A percentile compares a stretch with the other conserved stretches of the same genome.
These are phyloP conservation scores for Talaromyces thailandensis DNA, from an alignment of 495 filamentous ascomycete species.

Conservation along the genomic window DNA sequence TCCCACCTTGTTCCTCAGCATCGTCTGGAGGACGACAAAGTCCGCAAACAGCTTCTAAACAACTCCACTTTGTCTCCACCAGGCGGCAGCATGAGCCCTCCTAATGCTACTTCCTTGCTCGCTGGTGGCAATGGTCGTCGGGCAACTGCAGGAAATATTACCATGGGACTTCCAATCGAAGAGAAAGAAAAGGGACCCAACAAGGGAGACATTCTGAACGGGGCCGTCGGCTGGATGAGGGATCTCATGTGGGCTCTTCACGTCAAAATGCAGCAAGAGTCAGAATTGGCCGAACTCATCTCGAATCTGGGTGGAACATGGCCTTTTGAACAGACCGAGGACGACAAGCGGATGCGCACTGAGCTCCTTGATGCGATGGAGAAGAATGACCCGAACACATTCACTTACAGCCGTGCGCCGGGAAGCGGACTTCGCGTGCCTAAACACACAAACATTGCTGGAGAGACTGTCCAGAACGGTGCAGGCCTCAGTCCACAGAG, in stretches of 20 bases:
- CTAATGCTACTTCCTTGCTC: slow-evolving; percentile 73
- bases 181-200: slow-evolving; percentile 99
- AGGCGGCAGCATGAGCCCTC: slow-evolving; percentile 49
- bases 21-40: slow-evolving; percentile 92
- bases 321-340: slow-evolving; percentile 80
- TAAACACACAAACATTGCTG: slow-evolving; percentile 84
- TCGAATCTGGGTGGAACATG: slow-evolving; percentile 59
- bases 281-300: slow-evolving; percentile 69
- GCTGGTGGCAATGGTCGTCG: slow-evolving; percentile 77
- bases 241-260: slow-evolving; percentile 96
- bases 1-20: slow-evolving; percentile 88
- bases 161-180: slow-evolving; percentile 80
- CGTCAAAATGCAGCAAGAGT: slow-evolving; percentile 77
- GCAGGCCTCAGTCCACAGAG: slow-evolving; percentile 48
- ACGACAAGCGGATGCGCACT: slow-evolving; percentile 88
- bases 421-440: slow-evolving; percentile 85
- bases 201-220: slow-evolving; percentile 97
- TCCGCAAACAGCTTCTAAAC: slow-evolving; percentile 87
- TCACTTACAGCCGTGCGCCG: slow-evolving; percentile 74
- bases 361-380: slow-evolving; percentile 80
- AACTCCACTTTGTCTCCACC: slow-evolving; percentile 80
- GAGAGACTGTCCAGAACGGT: slow-evolving; percentile 54
- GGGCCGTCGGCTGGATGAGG: slow-evolving; percentile 90
- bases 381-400: slow-evolving; percentile 61
- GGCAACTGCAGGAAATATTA: slow-evolving; percentile 78